phyloP scores from a whole-genome alignment of 1,139 yeast genomes.

The Sugiyamaella japonica region DNA sequence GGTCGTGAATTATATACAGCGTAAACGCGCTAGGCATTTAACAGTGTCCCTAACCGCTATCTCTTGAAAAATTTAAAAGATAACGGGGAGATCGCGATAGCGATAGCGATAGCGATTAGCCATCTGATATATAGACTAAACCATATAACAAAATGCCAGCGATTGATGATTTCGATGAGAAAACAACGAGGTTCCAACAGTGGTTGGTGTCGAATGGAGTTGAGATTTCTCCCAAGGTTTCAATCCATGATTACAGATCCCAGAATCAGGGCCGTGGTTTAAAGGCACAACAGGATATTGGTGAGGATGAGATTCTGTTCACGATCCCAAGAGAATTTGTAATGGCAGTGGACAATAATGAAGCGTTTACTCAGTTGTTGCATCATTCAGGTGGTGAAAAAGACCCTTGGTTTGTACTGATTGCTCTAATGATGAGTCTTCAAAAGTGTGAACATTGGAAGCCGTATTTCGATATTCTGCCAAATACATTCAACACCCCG shows the following conservation, averaged over 20 bases:
- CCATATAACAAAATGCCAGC: conserved; percentile 15
- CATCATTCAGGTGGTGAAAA: conserved; percentile 43
- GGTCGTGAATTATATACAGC: not conserved
- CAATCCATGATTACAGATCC: conserved; percentile 58
- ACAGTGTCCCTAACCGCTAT: conserved; percentile 9
- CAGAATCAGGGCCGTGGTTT: conserved; percentile 76
- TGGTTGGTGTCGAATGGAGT: conserved; percentile 58
- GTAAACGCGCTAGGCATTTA: not conserved
- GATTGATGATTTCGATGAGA: conserved; percentile 34
- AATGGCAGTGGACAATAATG: conserved; percentile 59
- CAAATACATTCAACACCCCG: conserved; percentile 62
- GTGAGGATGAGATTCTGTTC: conserved; percentile 61
- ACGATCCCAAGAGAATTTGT: conserved; percentile 61
- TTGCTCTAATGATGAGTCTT: conserved; percentile 63
- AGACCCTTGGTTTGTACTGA: conserved; percentile 74
- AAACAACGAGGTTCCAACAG: conserved; percentile 47
- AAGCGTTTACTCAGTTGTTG: conserved; percentile 42
- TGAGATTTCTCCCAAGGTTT: conserved; percentile 55
- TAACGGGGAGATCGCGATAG: not conserved
- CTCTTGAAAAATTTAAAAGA: conserved; percentile 12
- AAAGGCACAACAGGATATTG: conserved; percentile 61
- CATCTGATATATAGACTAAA: too few species aligned
- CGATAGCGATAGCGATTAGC: too few species aligned
- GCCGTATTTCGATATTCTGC: conserved; percentile 70
- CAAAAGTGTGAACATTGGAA: conserved; percentile 56